A percentile compares a stretch with the other conserved stretches of the same genome.
Evolutionary conservation across 768 basidiomycete species (phyloP).

Genomic region (Termitomyces sp.): DNA sequence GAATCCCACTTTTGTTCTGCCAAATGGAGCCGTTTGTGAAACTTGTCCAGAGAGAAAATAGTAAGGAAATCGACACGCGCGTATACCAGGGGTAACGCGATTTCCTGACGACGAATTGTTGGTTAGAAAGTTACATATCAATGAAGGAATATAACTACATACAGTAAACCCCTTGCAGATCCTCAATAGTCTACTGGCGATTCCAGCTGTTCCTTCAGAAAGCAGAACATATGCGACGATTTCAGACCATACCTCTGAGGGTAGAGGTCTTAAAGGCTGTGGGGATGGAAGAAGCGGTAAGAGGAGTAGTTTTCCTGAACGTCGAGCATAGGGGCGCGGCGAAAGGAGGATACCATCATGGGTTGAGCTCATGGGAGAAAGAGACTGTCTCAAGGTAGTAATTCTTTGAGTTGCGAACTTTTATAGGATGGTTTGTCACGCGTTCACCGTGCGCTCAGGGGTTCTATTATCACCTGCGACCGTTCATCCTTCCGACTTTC

Average conservation of each 20-base stretch:
- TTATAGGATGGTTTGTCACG: neutral
- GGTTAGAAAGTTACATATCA: neutral
- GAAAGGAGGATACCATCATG: slow-evolving; percentile 45
- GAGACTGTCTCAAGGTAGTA: neutral
- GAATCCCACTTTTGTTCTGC: slow-evolving; percentile 86
- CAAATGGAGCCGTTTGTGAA: slow-evolving; percentile 48
- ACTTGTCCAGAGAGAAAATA: slow-evolving; percentile 43
- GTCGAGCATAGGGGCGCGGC: slow-evolving; percentile 61
- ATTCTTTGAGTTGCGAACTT: neutral
- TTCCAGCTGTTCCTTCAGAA: slow-evolving; percentile 16
- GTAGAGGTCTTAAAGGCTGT: slow-evolving; percentile 49
- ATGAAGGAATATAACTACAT: slow-evolving; percentile 6
- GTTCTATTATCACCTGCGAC: neutral
- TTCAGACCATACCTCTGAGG: slow-evolving; percentile 65
- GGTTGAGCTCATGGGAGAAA: slow-evolving; percentile 25
- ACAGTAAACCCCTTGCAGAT: slow-evolving; percentile 47
- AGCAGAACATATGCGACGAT: slow-evolving; percentile 43
- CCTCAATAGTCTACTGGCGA: slow-evolving; percentile 30
- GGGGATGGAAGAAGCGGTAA: slow-evolving; percentile 62
- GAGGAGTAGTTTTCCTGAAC: slow-evolving; percentile 55
- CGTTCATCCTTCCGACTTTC: neutral
- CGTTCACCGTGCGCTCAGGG: neutral
- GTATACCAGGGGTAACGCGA: slow-evolving; percentile 65
- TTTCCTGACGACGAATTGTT: slow-evolving; percentile 36
- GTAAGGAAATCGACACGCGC: slow-evolving; percentile 41